These are phyloP conservation scores for Cytospora schulzeri DNA, from an alignment of 2,329 filamentous ascomycete genomes.

Conservation along the genomic window DNA sequence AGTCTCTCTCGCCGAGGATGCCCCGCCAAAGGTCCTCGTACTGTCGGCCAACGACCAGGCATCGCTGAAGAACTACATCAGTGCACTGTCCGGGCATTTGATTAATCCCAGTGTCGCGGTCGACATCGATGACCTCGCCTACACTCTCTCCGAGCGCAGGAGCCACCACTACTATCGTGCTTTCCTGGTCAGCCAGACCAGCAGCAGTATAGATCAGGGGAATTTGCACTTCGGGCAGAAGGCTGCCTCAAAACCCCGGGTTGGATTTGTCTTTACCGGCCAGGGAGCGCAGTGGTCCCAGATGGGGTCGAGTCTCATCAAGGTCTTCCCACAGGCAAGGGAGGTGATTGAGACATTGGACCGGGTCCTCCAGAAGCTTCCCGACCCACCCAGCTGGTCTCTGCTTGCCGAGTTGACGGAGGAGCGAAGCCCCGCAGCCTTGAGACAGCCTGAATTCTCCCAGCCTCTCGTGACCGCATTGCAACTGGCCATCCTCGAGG, in stretches of 20 bases:
- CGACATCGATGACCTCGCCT: not conserved
- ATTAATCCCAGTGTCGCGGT: not conserved
- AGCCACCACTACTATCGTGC: not conserved
- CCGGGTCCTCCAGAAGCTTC: too few relatives aligned
- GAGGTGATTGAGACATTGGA: too few relatives aligned
- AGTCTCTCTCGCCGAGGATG: not conserved
- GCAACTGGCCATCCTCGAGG: conserved; percentile 40
- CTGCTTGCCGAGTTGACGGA: conserved; percentile 9
- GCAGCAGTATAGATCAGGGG: too few relatives aligned
- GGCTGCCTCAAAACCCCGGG: not conserved
- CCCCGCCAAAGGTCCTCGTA: conserved; percentile 19
- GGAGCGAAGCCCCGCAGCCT: conserved; percentile 10
- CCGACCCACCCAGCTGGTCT: conserved; percentile 9
- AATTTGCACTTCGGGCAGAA: too few relatives aligned
- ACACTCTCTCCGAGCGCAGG: not conserved
- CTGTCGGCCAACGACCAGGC: conserved; percentile 28
- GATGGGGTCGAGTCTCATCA: too few relatives aligned
- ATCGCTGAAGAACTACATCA: conserved; percentile 24
- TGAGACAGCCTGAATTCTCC: not conserved
- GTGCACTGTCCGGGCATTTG: not conserved
- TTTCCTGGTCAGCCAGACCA: too few relatives aligned
- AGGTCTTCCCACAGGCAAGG: too few relatives aligned
- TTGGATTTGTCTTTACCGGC: conserved; percentile 1
- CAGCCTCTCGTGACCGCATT: conserved; percentile 40
- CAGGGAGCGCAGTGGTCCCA: conserved; percentile 28